phyloP scores from a whole-genome alignment of 129 eudicot species.

The Flaveria trinervia region DNA sequence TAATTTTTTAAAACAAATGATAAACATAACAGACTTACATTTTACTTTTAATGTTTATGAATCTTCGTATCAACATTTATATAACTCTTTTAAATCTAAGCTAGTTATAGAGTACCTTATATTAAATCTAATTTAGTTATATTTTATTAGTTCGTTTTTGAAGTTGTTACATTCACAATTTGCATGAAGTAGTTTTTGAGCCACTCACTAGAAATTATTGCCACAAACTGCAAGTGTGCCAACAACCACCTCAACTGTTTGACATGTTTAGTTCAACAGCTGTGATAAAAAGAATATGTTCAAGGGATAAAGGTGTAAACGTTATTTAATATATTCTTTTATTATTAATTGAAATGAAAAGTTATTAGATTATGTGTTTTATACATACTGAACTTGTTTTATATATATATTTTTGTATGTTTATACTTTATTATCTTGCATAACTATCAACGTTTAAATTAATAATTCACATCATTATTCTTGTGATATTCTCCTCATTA shows the following conservation, averaged over 20 bases:
- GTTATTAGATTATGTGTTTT: too few species aligned
- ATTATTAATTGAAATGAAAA: neutral
- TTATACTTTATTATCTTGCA: too few species aligned
- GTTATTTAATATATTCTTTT: too few species aligned
- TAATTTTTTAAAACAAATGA: too few species aligned
- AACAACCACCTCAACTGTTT: constrained; percentile 31
- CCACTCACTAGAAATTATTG: constrained; percentile 31
- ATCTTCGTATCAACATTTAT: neutral
- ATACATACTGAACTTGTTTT: too few species aligned
- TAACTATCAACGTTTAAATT: too few species aligned
- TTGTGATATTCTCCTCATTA: too few species aligned
- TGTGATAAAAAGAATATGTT: neutral
- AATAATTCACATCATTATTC: neutral
- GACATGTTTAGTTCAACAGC: constrained; percentile 18
- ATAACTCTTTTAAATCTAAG: neutral
- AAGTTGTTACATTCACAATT: constrained; percentile 28
- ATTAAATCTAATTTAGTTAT: neutral
- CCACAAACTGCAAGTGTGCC: constrained; percentile 17
- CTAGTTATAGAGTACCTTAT: neutral
- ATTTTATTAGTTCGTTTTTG: neutral
- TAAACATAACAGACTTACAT: neutral
- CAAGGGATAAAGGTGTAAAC: neutral
- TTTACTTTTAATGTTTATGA: neutral
- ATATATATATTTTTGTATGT: too few species aligned
- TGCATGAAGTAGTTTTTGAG: constrained; percentile 38